Percentiles rank a stretch among this genome's conserved stretches.
These are phyloP conservation scores for Aspergillus nanangensis DNA, from an alignment of 495 filamentous ascomycete genomes.

Conservation along the genomic window DNA sequence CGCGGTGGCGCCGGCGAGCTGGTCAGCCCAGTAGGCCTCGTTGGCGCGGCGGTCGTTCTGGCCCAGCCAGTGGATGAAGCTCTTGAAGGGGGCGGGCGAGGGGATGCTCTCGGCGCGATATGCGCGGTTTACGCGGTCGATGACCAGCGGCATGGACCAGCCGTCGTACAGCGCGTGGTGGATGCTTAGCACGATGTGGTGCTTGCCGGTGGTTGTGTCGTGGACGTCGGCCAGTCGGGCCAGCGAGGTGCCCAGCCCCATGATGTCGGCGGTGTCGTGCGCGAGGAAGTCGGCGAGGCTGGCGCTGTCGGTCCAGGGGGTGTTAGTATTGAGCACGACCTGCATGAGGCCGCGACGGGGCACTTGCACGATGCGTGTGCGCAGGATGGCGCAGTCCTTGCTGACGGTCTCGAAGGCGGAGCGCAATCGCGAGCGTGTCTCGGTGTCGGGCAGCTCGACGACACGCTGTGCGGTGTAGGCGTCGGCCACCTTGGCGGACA, in stretches of 20 bases:
- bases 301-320: conserved; percentile 26
- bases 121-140: conserved; percentile 7
- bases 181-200: conserved; percentile 47
- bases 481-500: conserved; percentile 51
- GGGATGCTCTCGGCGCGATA: neutral
- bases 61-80: neutral
- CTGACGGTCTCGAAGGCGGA: conserved; percentile 38
- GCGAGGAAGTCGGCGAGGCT: conserved; percentile 26
- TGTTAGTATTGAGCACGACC: conserved; percentile 34
- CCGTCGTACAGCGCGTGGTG: conserved; percentile 63
- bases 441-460: conserved; percentile 10
- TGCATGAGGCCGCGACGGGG: conserved; percentile 30
- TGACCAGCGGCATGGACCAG: conserved; percentile 42
- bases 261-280: conserved; percentile 33
- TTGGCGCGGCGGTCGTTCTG: neutral
- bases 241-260: conserved; percentile 43
- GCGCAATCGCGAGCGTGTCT: neutral
- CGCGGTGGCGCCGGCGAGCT: neutral
- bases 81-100: neutral
- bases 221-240: conserved; percentile 39
- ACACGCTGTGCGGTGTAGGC: conserved; percentile 56
- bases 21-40: neutral
- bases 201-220: neutral
- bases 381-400: conserved; percentile 30
- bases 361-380: conserved; percentile 41